Evolutionary conservation across 176 grass and related monocot species (phyloP).

Genomic region (Aegilops bicornis): DNA sequence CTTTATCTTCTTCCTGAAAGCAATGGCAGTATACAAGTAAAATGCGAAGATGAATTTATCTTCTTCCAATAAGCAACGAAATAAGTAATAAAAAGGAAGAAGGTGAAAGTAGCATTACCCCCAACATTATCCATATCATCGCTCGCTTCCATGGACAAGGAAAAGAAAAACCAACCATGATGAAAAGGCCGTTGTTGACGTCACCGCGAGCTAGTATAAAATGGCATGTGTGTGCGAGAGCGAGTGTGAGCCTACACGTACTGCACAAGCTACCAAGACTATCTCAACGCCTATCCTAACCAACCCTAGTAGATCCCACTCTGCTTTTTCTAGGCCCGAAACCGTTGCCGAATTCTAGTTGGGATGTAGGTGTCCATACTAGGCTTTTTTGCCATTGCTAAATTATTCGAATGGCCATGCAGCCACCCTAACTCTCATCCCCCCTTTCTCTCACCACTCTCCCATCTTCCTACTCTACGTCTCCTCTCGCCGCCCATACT

Average conservation of each 20-base stretch:
- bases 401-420: too few species aligned
- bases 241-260: not conserved
- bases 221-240: not conserved
- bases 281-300: not conserved
- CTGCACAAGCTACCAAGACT: not conserved
- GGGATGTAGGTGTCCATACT: too few species aligned
- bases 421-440: too few species aligned
- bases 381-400: too few species aligned
- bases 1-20: not conserved
- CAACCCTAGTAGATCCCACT: not conserved
- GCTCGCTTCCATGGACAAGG: not conserved
- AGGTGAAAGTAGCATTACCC: not conserved
- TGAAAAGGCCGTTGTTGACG: not conserved
- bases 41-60: too few species aligned
- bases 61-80: too few species aligned
- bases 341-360: too few species aligned
- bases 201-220: slow-evolving; percentile 44
- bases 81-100: too few species aligned
- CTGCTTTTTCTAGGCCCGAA: not conserved
- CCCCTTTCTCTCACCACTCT: too few species aligned
- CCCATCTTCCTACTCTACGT: too few species aligned
- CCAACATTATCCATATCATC: not conserved
- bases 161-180: not conserved
- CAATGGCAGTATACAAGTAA: not conserved
- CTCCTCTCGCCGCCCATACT: too few species aligned